These are phyloP conservation scores for Sherardia arvensis DNA, from an alignment of 257 asterid species.

Conservation along the genomic window DNA sequence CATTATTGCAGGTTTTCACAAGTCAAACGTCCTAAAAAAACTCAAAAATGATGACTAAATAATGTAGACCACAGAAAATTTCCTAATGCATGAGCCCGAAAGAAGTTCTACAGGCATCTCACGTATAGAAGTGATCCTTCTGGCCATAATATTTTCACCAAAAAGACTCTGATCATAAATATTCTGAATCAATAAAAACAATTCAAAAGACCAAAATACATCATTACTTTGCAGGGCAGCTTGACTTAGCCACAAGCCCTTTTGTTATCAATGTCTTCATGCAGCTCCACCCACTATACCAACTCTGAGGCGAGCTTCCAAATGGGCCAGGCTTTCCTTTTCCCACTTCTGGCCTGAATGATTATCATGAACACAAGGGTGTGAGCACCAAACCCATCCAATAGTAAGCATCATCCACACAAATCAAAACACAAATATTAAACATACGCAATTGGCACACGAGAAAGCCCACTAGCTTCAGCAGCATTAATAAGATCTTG, in stretches of 20 bases:
- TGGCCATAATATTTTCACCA: background rate
- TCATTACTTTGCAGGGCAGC: constrained; percentile 91
- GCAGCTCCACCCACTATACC: constrained; percentile 98
- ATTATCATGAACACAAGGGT: background rate
- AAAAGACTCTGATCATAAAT: background rate
- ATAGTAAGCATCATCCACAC: background rate
- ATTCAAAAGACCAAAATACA: background rate
- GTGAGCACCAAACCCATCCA: background rate
- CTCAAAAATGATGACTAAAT: background rate
- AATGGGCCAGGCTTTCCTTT: constrained; percentile 71
- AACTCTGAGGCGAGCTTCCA: constrained; percentile 76
- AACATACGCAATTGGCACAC: constrained; percentile 62
- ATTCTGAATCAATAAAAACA: background rate
- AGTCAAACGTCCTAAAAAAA: background rate
- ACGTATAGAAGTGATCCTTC: background rate
- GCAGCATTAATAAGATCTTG: constrained; percentile 84
- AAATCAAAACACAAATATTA: background rate
- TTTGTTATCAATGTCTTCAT: constrained; percentile 67
- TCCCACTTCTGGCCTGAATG: constrained; percentile 69
- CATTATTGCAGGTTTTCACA: background rate
- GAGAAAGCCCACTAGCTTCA: constrained; percentile 93
- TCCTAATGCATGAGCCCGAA: background rate
- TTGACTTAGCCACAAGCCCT: constrained; percentile 93
- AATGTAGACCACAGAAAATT: background rate
- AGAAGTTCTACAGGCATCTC: background rate